phyloP scores from a whole-genome alignment of 1,284 basidiomycete species.

The Austroboletus novae-zelandiae region DNA sequence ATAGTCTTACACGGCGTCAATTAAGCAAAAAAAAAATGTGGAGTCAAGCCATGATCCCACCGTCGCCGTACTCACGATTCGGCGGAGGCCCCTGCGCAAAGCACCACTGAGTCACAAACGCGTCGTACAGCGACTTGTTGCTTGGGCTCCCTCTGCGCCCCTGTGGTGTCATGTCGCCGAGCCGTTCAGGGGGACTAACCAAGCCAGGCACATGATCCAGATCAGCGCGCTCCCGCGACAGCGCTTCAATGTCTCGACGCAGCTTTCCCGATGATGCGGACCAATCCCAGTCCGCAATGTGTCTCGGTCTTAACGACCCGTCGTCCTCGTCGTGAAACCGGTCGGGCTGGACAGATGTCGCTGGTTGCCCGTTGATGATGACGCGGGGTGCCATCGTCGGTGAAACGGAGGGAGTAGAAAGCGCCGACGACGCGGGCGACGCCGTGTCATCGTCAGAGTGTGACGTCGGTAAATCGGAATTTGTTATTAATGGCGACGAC shows the following conservation, averaged over 20 bases:
- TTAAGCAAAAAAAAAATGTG: background rate
- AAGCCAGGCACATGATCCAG: background rate
- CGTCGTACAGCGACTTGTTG: conserved; percentile 50
- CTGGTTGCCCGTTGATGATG: conserved; percentile 26
- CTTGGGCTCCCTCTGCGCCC: background rate
- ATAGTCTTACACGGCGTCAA: conserved; percentile 4
- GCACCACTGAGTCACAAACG: conserved; percentile 68
- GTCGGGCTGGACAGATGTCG: conserved; percentile 5
- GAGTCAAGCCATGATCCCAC: conserved; percentile 20
- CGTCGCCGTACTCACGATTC: conserved; percentile 5
- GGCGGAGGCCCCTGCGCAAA: conserved; percentile 48
- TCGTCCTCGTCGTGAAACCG: background rate
- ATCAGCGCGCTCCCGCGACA: background rate
- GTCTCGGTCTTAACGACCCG: background rate
- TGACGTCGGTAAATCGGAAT: background rate
- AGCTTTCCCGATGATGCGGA: background rate
- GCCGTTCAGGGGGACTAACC: background rate
- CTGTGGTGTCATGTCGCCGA: background rate
- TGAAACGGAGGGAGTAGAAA: conserved; percentile 25
- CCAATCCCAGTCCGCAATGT: conserved; percentile 27
- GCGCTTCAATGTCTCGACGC: background rate
- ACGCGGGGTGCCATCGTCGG: conserved; percentile 23
- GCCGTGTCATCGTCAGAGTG: conserved; percentile 15
- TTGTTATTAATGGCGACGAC: background rate
- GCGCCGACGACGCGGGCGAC: conserved; percentile 28